These are phyloP conservation scores for Buddleja alternifolia DNA, from an alignment of 257 asterid species.

Conservation along the genomic window DNA sequence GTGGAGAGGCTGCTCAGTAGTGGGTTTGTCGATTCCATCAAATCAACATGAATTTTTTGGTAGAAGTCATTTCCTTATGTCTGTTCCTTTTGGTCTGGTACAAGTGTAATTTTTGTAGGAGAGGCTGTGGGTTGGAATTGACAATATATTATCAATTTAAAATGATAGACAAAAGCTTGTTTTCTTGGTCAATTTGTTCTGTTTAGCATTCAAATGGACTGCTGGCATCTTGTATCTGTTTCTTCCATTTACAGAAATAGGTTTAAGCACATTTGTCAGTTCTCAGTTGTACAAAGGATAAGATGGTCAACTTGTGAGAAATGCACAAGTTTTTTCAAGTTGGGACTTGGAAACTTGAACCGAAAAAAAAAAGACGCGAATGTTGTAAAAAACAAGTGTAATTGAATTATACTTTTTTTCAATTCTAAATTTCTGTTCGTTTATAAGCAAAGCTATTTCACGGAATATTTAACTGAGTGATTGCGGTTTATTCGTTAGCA, in stretches of 20 bases:
- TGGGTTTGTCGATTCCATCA: conserved; percentile 58
- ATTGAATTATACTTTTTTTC: neutral
- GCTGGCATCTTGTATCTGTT: neutral
- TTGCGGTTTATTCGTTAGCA: too few relatives aligned
- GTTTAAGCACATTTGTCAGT: neutral
- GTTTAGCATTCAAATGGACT: neutral
- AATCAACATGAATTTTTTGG: conserved; percentile 36
- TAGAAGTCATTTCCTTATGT: neutral
- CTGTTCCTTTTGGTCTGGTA: neutral
- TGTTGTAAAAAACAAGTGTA: conserved; percentile 22
- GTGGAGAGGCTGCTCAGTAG: conserved; percentile 76
- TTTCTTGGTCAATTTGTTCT: neutral
- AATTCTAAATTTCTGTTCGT: neutral
- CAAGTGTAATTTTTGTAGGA: too few relatives aligned
- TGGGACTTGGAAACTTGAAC: conserved; percentile 20
- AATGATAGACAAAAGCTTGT: too few relatives aligned
- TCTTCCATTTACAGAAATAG: conserved; percentile 39
- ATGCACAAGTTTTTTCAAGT: conserved; percentile 9
- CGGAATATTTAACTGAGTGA: neutral
- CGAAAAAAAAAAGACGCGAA: too few relatives aligned
- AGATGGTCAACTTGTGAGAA: conserved; percentile 14
- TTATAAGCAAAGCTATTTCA: conserved; percentile 5
- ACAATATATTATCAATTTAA: too few relatives aligned
- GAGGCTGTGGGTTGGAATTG: too few relatives aligned
- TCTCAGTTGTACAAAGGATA: conserved; percentile 20